A percentile compares a stretch with the other conserved stretches of the same genome.
Evolutionary conservation across 176 grass and related monocot genomes (phyloP).

Genomic region (Puya raimondii): DNA sequence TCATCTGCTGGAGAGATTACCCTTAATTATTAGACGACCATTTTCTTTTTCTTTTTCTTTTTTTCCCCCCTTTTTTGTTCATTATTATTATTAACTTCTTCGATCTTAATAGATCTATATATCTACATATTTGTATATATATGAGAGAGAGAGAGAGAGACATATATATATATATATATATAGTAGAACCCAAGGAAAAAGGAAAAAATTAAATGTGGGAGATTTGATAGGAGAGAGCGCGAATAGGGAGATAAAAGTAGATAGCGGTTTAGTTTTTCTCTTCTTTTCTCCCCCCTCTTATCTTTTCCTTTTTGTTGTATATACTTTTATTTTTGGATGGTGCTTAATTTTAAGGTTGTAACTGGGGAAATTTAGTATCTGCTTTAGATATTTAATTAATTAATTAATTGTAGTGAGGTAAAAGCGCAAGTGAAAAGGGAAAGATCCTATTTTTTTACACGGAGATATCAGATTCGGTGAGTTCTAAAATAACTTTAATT

Average conservation of each 20-base stretch:
- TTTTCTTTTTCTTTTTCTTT: neutral
- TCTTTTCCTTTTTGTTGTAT: neutral
- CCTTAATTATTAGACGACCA: neutral
- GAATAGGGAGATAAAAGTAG: no score
- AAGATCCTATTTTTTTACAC: no score
- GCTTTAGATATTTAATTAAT: no score
- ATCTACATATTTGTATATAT: no score
- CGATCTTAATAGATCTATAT: no score
- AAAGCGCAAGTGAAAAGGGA: neutral
- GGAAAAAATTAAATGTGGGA: neutral
- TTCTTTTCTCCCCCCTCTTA: no score
- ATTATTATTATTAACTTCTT: neutral
- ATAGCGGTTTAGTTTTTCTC: no score
- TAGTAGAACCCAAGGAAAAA: neutral
- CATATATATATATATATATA: no score
- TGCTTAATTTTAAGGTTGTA: neutral
- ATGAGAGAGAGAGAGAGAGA: no score
- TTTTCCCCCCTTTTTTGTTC: neutral
- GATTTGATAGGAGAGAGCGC: neutral
- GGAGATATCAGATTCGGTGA: no score
- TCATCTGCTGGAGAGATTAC: constrained; percentile 54
- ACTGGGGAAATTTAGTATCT: neutral
- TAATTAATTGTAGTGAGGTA: no score
- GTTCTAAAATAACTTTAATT: no score
- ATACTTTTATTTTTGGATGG: neutral